Percentiles rank a stretch among this genome's conserved stretches.
Evolutionary conservation across 768 basidiomycete genomes (phyloP).

Genomic region (Boletus bicolor): DNA sequence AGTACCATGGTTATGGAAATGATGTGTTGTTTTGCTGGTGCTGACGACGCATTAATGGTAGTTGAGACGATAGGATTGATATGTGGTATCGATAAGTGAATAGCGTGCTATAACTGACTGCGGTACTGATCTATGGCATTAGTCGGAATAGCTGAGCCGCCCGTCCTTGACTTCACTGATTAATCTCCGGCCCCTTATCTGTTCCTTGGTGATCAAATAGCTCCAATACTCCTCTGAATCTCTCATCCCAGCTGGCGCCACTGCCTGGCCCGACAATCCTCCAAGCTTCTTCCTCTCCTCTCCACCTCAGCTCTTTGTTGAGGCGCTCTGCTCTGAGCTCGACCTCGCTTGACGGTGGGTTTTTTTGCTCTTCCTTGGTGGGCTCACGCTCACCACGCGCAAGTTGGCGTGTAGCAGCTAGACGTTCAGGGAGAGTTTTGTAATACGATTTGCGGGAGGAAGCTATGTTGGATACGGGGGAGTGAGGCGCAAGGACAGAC

Average conservation of each 20-base stretch:
- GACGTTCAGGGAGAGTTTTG: constrained; percentile 57
- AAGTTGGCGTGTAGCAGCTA: constrained; percentile 72
- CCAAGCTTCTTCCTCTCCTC: constrained; percentile 76
- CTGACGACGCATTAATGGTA: neutral
- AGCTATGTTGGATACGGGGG: constrained; percentile 56
- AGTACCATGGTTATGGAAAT: neutral
- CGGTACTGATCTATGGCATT: neutral
- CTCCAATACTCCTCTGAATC: constrained; percentile 56
- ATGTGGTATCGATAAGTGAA: neutral
- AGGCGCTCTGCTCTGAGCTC: constrained; percentile 85
- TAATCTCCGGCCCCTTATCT: neutral
- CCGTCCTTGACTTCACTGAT: neutral
- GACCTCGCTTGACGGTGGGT: constrained; percentile 84
- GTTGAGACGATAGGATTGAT: neutral
- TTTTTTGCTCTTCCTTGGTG: constrained; percentile 77
- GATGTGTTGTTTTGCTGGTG: neutral
- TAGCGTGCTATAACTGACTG: neutral
- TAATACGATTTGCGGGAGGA: constrained; percentile 78
- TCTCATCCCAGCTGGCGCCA: constrained; percentile 73
- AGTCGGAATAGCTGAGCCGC: neutral
- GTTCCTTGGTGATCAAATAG: constrained; percentile 52
- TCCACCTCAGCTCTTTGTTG: constrained; percentile 88
- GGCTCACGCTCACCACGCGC: constrained; percentile 72
- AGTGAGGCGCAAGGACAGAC: constrained; percentile 62
- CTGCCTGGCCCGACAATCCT: constrained; percentile 63